phyloP scores from a whole-genome alignment of 345 rosid genomes.

The Reutealis trisperma region DNA sequence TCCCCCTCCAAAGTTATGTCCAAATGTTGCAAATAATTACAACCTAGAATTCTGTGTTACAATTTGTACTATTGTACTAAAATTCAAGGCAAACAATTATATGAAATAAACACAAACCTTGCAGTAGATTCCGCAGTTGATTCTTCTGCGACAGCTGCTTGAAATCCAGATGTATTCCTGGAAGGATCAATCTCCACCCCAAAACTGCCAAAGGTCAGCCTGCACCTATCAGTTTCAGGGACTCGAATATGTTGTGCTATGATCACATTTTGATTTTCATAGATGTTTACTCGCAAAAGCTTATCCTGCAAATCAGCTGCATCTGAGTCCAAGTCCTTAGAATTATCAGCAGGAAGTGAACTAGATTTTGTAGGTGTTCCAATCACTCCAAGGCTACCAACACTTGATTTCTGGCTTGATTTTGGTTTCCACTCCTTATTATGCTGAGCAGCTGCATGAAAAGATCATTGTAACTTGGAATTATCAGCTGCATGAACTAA shows the following conservation, averaged over 20 bases:
- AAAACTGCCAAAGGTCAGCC: constrained; percentile 85
- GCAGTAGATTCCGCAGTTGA: constrained; percentile 48
- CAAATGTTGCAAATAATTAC: not conserved
- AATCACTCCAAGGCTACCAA: constrained; percentile 55
- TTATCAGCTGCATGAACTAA: no score
- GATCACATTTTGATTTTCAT: constrained; percentile 72
- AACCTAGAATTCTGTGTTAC: not conserved
- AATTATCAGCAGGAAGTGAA: constrained; percentile 43
- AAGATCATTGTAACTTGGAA: not conserved
- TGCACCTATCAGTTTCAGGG: constrained; percentile 71
- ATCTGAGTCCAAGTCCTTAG: constrained; percentile 50
- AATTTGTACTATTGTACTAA: not conserved
- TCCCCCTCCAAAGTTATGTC: not conserved
- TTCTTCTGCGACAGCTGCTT: constrained; percentile 44
- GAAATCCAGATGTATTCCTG: constrained; percentile 37
- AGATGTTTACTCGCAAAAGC: constrained; percentile 41
- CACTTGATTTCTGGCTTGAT: constrained; percentile 56
- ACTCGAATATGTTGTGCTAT: constrained; percentile 85
- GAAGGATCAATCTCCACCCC: constrained; percentile 60
- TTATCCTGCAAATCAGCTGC: constrained; percentile 54
- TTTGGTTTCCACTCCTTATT: constrained; percentile 92
- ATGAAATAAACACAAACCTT: constrained; percentile 45
- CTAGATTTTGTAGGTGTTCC: constrained; percentile 61
- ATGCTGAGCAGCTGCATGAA: constrained; percentile 56
- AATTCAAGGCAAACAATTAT: constrained; percentile 5